Percentiles rank a stretch among this genome's conserved stretches.
These are phyloP conservation scores for Candida lessepsii DNA, from an alignment of 805 yeast species.

Conservation along the genomic window DNA sequence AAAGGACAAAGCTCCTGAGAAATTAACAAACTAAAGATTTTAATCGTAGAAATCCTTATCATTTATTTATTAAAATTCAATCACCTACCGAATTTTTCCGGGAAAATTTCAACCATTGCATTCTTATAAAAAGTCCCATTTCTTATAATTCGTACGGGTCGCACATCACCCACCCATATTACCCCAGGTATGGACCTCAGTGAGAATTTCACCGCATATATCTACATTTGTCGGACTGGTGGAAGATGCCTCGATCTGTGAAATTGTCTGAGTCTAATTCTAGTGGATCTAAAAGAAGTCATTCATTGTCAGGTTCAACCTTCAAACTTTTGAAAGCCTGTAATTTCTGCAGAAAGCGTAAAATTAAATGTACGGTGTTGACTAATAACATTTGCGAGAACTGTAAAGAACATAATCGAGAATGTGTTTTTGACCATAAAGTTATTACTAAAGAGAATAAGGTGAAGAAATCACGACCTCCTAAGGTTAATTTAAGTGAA, in stretches of 20 bases:
- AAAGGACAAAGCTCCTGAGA: no score
- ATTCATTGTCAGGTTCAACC: constrained; percentile 12
- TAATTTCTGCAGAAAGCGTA: constrained; percentile 20
- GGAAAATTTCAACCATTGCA: no score
- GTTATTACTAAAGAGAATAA: constrained; percentile 8
- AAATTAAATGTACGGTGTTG: constrained; percentile 18
- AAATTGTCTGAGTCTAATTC: constrained; percentile 1
- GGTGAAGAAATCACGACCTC: background rate
- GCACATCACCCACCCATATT: no score
- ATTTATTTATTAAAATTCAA: no score
- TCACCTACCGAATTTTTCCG: no score
- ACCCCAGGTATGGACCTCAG: constrained; percentile 1
- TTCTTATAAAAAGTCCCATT: no score
- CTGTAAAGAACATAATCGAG: constrained; percentile 16
- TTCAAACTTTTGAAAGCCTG: constrained; percentile 22
- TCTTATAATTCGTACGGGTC: no score
- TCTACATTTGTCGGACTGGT: no score
- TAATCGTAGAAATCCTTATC: no score
- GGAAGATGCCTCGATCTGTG: background rate
- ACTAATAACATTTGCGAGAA: constrained; percentile 15
- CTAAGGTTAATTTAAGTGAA: background rate
- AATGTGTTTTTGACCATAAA: constrained; percentile 21
- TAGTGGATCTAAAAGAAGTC: background rate
- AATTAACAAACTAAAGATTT: no score
- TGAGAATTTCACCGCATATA: background rate